Conservation (phyloP, 768 basidiomycete genomes). For the Heimioporus sp. region DNA sequence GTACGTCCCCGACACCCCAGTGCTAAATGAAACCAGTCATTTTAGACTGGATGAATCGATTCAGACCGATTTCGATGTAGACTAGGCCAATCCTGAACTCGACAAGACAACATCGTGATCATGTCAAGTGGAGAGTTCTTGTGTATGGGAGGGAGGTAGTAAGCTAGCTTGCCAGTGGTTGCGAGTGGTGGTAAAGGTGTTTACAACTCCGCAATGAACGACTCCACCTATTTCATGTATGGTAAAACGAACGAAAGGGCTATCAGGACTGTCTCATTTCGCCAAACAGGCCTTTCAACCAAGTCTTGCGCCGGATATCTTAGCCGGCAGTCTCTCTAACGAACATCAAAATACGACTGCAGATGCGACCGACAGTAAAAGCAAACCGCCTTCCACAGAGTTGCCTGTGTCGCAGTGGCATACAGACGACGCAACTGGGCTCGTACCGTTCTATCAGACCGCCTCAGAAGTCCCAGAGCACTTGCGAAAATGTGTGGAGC, state of each 20-base stretch:
- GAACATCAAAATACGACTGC: neutral
- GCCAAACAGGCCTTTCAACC: constrained; percentile 38
- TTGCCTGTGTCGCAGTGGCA: constrained; percentile 30
- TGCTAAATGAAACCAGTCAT: constrained; percentile 7
- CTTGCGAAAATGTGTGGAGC: constrained; percentile 70
- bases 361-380: neutral
- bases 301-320: neutral
- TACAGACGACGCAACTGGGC: constrained; percentile 65
- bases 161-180: neutral
- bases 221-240: constrained; percentile 12
- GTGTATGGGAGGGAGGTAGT: neutral
- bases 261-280: constrained; percentile 46
- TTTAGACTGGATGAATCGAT: neutral
- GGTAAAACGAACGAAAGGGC: constrained; percentile 40
- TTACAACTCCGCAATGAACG: constrained; percentile 8
- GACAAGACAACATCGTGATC: neutral
- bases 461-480: constrained; percentile 69
- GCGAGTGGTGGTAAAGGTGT: neutral
- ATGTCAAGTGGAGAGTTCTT: neutral
- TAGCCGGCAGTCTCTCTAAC: neutral
- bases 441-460: constrained; percentile 70
- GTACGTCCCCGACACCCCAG: constrained; percentile 5
- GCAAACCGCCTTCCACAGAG: constrained; percentile 24
- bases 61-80: neutral
- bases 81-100: neutral